These are phyloP conservation scores for Pseudomonodictys pantanalensis DNA, from an alignment of 495 filamentous ascomycete species.

Conservation along the genomic window DNA sequence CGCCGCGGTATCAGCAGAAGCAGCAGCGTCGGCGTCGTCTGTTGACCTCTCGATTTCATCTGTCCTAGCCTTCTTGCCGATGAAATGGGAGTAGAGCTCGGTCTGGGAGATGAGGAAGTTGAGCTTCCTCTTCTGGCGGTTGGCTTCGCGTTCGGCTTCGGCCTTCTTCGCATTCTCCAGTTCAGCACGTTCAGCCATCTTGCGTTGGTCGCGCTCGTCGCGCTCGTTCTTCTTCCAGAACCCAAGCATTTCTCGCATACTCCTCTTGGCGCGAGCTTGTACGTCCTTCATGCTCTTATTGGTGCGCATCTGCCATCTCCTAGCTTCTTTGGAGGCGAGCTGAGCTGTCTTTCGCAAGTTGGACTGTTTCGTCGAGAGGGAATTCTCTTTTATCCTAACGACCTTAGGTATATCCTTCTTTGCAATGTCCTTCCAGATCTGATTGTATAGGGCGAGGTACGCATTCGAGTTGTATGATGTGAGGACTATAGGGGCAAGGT, in stretches of 20 bases:
- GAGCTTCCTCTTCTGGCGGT: conserved; percentile 94
- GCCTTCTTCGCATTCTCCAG: conserved; percentile 94
- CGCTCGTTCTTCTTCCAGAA: conserved; percentile 99
- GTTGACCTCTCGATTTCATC: conserved; percentile 84
- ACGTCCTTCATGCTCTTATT: conserved; percentile 99
- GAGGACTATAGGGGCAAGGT: conserved; percentile 38
- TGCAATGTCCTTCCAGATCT: conserved; percentile 95
- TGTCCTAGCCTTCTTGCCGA: conserved; percentile 98
- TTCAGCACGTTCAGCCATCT: conserved; percentile 92
- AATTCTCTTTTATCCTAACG: conserved; percentile 76
- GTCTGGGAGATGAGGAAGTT: conserved; percentile 99
- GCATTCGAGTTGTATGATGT: conserved; percentile 80
- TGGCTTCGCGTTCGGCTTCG: conserved; percentile 94
- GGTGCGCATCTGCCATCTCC: conserved; percentile 92
- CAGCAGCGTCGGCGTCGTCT: conserved; percentile 68
- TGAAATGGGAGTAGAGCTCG: conserved; percentile 98
- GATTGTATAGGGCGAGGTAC: conserved; percentile 95
- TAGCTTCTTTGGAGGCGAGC: conserved; percentile 93
- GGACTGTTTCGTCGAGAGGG: conserved; percentile 76
- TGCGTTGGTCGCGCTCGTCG: conserved; percentile 90
- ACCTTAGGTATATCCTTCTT: conserved; percentile 92
- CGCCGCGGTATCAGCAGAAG: background rate
- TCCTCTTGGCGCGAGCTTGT: conserved; percentile 92
- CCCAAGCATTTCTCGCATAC: conserved; percentile 99
- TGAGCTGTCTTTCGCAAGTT: conserved; percentile 98